These are phyloP conservation scores for Solanum lignicaule DNA, from an alignment of 257 asterid species.

Conservation along the genomic window DNA sequence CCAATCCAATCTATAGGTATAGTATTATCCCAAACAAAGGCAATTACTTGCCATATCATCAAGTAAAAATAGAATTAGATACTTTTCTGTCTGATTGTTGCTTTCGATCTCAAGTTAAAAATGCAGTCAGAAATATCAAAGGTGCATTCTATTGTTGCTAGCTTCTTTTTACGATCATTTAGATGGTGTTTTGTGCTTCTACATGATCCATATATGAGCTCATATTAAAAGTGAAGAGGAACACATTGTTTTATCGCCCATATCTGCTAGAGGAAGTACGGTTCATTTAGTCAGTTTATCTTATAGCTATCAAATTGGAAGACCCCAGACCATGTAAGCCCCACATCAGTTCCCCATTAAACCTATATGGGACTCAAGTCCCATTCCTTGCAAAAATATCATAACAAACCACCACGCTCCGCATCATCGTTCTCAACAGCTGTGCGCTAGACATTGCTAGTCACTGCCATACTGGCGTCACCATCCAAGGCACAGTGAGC, in stretches of 20 bases:
- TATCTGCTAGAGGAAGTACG: neutral
- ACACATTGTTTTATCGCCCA: neutral
- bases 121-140: neutral
- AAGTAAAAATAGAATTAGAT: neutral
- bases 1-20: neutral
- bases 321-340: neutral
- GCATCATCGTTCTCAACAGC: neutral
- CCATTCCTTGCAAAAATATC: neutral
- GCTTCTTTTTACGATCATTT: neutral
- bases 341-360: neutral
- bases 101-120: neutral
- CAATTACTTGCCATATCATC: neutral
- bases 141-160: neutral
- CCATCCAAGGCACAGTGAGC: neutral
- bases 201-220: neutral
- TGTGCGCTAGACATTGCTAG: neutral
- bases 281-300: neutral
- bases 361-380: neutral
- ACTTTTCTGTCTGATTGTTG: neutral
- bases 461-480: neutral
- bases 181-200: neutral
- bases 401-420: neutral
- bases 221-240: neutral
- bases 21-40: neutral
- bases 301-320: neutral